Conservation (phyloP, 805 yeast genomes). For the Brettanomyces anomalus region DNA sequence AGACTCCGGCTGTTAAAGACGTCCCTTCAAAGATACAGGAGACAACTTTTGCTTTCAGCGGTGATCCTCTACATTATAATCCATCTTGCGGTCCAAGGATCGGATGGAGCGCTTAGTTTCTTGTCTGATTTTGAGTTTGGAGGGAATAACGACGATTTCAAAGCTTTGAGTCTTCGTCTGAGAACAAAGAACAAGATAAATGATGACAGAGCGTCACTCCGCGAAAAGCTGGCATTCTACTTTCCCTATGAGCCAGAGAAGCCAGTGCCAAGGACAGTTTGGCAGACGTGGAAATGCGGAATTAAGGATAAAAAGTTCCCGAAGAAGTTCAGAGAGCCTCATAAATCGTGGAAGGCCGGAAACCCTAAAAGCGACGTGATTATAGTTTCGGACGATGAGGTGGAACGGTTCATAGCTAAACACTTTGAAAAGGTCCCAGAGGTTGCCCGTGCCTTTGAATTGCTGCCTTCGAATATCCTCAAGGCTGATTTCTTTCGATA, state of each 20-base stretch:
- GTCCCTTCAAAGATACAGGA: conserved; percentile 3
- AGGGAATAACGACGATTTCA: conserved; percentile 5
- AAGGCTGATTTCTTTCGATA: conserved; percentile 94
- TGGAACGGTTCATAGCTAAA: conserved; percentile 46
- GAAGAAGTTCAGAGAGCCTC: conserved; percentile 36
- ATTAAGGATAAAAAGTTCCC: conserved; percentile 50
- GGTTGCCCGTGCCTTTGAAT: conserved; percentile 62
- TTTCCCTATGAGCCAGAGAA: conserved; percentile 65
- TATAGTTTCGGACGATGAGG: conserved; percentile 54
- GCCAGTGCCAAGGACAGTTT: conserved; percentile 68
- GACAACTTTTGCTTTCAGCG: conserved; percentile 3
- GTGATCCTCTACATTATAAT: conserved; percentile 4
- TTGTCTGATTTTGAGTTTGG: too few species aligned
- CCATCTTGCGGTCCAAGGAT: background rate
- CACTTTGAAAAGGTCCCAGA: conserved; percentile 67
- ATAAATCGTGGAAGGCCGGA: conserved; percentile 52
- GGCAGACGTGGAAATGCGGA: conserved; percentile 92
- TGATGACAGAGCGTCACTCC: conserved; percentile 17
- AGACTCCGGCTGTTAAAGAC: background rate
- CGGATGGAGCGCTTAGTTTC: too few species aligned
- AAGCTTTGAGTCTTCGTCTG: conserved; percentile 5
- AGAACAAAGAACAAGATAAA: conserved; percentile 8
- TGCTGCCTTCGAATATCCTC: conserved; percentile 72
- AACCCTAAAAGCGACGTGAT: conserved; percentile 65
- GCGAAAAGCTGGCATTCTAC: conserved; percentile 57